Conservation (phyloP, 2,329 filamentous ascomycete species). For the Talaromyces marneffei region DNA sequence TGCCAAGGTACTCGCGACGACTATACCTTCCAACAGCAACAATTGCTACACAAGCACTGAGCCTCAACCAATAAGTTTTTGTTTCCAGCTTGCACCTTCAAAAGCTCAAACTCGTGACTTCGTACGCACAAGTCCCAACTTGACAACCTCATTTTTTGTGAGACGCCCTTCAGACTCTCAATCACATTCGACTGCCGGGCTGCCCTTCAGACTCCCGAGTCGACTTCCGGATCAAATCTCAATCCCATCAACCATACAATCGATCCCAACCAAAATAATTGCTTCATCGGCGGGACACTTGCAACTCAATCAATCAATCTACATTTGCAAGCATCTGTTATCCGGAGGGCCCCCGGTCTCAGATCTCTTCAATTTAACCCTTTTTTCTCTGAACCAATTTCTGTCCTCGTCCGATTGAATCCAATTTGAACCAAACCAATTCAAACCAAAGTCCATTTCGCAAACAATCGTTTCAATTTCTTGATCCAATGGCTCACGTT, state of each 20-base stretch:
- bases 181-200: neutral
- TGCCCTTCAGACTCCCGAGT: neutral
- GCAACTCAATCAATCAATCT: conserved; percentile 2
- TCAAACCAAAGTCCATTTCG: neutral
- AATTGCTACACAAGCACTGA: conserved; percentile 1
- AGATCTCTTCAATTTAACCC: neutral
- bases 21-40: conserved; percentile 7
- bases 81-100: neutral
- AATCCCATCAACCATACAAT: neutral
- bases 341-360: conserved; percentile 11
- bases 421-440: neutral
- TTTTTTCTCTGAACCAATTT: neutral
- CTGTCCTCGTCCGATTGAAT: conserved; percentile 6
- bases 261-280: neutral
- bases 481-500: conserved; percentile 2
- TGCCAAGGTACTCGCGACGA: conserved; percentile 6
- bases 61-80: neutral
- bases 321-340: conserved; percentile 9
- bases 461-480: neutral
- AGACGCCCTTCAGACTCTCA: neutral
- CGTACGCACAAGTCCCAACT: neutral
- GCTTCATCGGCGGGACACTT: conserved; percentile 9
- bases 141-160: neutral
- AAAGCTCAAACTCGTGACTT: neutral
- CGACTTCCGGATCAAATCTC: neutral